phyloP scores from a whole-genome alignment of 768 basidiomycete genomes.

The Termitomyces sp. region DNA sequence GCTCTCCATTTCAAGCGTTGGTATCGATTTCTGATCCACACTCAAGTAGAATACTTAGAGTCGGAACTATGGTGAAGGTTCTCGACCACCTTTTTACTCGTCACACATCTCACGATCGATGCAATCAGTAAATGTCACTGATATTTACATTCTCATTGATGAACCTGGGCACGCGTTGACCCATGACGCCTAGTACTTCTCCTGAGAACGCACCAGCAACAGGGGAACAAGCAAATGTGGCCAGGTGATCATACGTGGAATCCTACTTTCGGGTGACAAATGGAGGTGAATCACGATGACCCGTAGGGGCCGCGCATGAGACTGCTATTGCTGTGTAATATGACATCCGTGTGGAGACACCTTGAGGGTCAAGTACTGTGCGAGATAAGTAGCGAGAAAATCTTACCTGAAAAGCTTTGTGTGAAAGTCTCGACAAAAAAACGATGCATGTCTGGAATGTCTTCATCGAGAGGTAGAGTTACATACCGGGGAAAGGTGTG shows the following conservation, averaged over 20 bases:
- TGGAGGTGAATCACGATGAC: neutral
- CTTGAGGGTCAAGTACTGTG: neutral
- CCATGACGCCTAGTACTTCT: conserved; percentile 5
- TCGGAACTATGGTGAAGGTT: neutral
- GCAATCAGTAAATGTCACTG: conserved; percentile 12
- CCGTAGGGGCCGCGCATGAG: neutral
- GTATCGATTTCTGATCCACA: neutral
- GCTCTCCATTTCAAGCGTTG: neutral
- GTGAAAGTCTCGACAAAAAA: neutral
- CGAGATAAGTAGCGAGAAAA: neutral
- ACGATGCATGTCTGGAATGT: neutral
- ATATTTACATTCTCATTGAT: conserved; percentile 2
- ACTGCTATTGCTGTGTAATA: neutral
- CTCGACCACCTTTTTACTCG: neutral
- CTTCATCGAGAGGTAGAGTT: neutral
- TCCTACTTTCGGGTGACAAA: neutral
- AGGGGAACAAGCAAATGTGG: neutral
- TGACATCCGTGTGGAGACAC: neutral
- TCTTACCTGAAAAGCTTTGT: neutral
- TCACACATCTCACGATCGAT: conserved; percentile 12
- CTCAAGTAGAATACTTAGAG: neutral
- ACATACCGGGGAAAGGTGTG: neutral
- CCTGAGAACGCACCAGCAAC: conserved; percentile 5
- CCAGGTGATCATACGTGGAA: conserved; percentile 10
- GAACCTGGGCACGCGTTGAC: conserved; percentile 10